These are phyloP conservation scores for Heritiera fomes DNA, from an alignment of 345 rosid genomes.

Conservation along the genomic window DNA sequence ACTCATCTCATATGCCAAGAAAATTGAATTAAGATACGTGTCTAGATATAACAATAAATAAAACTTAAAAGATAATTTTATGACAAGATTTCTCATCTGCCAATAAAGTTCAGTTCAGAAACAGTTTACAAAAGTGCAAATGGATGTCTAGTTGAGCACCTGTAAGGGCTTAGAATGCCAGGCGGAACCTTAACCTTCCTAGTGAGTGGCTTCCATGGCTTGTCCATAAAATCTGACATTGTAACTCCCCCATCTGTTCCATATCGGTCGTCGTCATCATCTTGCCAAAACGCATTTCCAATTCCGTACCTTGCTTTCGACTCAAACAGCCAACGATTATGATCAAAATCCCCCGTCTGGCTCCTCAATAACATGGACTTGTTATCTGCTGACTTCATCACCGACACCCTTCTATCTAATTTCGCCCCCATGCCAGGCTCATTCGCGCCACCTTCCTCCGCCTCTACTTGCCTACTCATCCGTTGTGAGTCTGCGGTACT, in stretches of 20 bases:
- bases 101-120: background rate
- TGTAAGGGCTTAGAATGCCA: slow-evolving; percentile 83
- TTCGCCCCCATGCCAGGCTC: slow-evolving; percentile 34
- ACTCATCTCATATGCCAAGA: no score
- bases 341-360: slow-evolving; percentile 92
- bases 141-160: slow-evolving; percentile 26
- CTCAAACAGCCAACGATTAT: slow-evolving; percentile 91
- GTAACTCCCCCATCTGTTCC: slow-evolving; percentile 48
- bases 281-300: slow-evolving; percentile 87
- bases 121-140: background rate
- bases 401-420: slow-evolving; percentile 68
- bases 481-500: slow-evolving; percentile 25
- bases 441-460: slow-evolving; percentile 22
- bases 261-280: slow-evolving; percentile 38
- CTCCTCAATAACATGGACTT: slow-evolving; percentile 84
- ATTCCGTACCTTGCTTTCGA: slow-evolving; percentile 69
- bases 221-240: slow-evolving; percentile 88
- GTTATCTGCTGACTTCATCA: slow-evolving; percentile 58
- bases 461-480: background rate
- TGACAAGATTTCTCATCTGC: no score
- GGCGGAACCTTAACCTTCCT: slow-evolving; percentile 69
- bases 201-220: slow-evolving; percentile 96
- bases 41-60: no score
- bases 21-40: background rate
- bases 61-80: no score